Evolutionary conservation across 345 rosid species (phyloP).

Genomic region (Salix koriyanagi): DNA sequence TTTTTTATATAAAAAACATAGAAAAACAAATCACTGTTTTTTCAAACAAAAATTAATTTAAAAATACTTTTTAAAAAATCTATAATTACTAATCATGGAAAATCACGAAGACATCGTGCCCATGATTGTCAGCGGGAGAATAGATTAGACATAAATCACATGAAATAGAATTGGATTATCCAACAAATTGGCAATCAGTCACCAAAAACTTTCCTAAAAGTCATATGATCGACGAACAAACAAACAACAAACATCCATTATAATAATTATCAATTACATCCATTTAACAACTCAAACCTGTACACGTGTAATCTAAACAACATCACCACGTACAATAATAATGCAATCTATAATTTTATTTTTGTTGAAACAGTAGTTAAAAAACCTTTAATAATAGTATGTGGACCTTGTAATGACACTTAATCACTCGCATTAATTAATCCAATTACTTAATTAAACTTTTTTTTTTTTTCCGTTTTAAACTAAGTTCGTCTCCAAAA

Average conservation of each 20-base stretch:
- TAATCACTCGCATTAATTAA: background rate
- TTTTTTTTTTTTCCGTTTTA: background rate
- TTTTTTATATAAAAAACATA: no score
- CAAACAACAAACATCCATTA: background rate
- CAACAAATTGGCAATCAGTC: background rate
- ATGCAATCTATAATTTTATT: background rate
- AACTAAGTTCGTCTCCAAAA: background rate
- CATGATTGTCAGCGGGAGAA: background rate
- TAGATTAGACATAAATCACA: no score
- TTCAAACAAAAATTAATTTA: no score
- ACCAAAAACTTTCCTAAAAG: background rate
- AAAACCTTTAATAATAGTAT: background rate
- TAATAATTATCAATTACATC: background rate
- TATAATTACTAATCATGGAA: no score
- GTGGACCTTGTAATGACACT: background rate
- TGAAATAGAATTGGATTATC: background rate
- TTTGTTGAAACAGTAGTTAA: no score
- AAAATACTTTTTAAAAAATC: no score
- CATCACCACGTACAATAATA: background rate
- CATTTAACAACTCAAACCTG: background rate
- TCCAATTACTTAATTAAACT: background rate
- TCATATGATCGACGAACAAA: conserved; percentile 3
- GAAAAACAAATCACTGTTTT: no score
- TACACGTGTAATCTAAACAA: background rate
- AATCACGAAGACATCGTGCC: background rate